Percentiles rank a stretch among this genome's conserved stretches.
Evolutionary conservation across 768 basidiomycete species (phyloP).

Genomic region (Hirschioporus abietinus): DNA sequence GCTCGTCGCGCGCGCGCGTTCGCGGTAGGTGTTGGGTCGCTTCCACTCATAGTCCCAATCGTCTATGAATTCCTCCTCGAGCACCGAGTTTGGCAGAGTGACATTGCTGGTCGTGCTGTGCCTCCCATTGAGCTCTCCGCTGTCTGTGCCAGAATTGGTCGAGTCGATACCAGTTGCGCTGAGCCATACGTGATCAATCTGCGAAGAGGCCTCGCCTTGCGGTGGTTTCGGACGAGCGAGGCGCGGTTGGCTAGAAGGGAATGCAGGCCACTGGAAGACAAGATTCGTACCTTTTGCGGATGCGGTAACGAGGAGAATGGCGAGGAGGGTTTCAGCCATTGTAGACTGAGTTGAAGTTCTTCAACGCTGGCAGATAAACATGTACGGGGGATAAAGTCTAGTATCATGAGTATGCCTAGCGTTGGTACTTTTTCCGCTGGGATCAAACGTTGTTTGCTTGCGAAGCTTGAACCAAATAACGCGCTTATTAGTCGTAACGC

Average conservation of each 20-base stretch:
- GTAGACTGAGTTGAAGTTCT: background rate
- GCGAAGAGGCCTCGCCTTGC: constrained; percentile 37
- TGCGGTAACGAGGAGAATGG: constrained; percentile 77
- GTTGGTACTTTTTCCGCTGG: no score
- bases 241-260: constrained; percentile 56
- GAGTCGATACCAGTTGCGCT: constrained; percentile 58
- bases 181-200: constrained; percentile 71
- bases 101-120: constrained; percentile 4
- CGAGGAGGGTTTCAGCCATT: constrained; percentile 78
- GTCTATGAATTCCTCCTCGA: constrained; percentile 24
- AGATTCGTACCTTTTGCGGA: constrained; percentile 76
- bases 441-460: no score
- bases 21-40: constrained; percentile 41
- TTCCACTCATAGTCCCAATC: constrained; percentile 60
- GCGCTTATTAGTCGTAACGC: no score
- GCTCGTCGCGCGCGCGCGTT: constrained; percentile 30
- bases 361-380: background rate
- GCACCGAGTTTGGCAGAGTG: background rate
- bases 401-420: no score
- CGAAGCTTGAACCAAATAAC: no score
- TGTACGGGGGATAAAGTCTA: no score
- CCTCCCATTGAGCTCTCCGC: constrained; percentile 17
- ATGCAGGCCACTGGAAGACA: constrained; percentile 83
- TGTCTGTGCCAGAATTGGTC: constrained; percentile 24
- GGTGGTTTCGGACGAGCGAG: constrained; percentile 66